Percentiles rank a stretch among this genome's conserved stretches.
These are phyloP conservation scores for Kernera saxatilis DNA, from an alignment of 345 rosid species.

Conservation along the genomic window DNA sequence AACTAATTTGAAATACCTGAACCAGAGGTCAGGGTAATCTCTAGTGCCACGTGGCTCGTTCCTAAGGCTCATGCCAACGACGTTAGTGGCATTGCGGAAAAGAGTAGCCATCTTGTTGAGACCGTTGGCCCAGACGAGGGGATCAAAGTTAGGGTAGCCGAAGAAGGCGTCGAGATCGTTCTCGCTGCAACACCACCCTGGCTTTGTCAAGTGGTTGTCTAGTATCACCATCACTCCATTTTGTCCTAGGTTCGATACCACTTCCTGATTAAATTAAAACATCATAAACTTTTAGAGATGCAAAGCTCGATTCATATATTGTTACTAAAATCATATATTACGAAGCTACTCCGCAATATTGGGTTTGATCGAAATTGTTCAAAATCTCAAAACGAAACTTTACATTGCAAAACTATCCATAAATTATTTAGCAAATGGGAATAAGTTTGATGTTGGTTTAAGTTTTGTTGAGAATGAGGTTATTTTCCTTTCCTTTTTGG, in stretches of 20 bases:
- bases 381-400: too few species aligned
- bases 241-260: constrained; percentile 58
- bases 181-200: constrained; percentile 86
- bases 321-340: too few species aligned
- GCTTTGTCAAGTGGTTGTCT: constrained; percentile 76
- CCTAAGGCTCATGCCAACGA: constrained; percentile 78
- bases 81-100: constrained; percentile 49
- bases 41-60: constrained; percentile 76
- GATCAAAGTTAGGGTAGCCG: constrained; percentile 65
- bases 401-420: too few species aligned
- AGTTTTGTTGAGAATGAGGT: neutral
- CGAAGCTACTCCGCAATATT: too few species aligned
- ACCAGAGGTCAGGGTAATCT: constrained; percentile 69
- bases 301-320: too few species aligned
- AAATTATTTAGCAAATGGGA: too few species aligned
- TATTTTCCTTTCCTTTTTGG: neutral
- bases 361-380: too few species aligned
- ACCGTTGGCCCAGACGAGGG: constrained; percentile 60
- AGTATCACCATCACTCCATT: constrained; percentile 70
- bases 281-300: too few species aligned
- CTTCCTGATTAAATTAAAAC: constrained; percentile 44
- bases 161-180: constrained; percentile 78
- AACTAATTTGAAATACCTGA: too few species aligned
- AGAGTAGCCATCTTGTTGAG: constrained; percentile 60
- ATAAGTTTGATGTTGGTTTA: too few species aligned